These are phyloP conservation scores for Populus tomentosa DNA, from an alignment of 441 rosid species.

Conservation along the genomic window DNA sequence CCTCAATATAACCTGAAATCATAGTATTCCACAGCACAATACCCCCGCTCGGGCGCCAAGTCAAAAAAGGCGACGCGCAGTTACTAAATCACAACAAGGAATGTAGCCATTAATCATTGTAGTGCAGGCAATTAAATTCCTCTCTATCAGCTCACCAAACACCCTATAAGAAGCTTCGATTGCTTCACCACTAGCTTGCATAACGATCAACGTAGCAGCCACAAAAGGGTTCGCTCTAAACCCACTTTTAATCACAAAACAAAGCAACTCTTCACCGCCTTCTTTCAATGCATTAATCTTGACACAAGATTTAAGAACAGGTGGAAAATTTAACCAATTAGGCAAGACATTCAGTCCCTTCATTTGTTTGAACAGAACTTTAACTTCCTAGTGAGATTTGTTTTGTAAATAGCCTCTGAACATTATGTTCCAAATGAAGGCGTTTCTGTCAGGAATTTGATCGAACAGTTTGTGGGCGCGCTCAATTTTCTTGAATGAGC, in stretches of 20 bases:
- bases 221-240: conserved; percentile 40
- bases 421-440: conserved; percentile 49
- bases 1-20: conserved; percentile 50
- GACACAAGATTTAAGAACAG: conserved; percentile 47
- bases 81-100: conserved; percentile 36
- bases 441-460: conserved; percentile 39
- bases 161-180: conserved; percentile 44
- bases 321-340: conserved; percentile 57
- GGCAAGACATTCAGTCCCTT: conserved; percentile 37
- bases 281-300: conserved; percentile 38
- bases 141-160: conserved; percentile 52
- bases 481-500: conserved; percentile 23
- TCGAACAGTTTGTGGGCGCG: conserved; percentile 61
- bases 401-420: conserved; percentile 42
- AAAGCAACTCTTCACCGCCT: conserved; percentile 54
- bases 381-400: conserved; percentile 28
- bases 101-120: conserved; percentile 48
- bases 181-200: conserved; percentile 42
- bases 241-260: conserved; percentile 50
- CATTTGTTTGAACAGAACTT: conserved; percentile 41
- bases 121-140: conserved; percentile 68
- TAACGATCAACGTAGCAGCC: conserved; percentile 51
- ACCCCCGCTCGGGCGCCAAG: conserved; percentile 63
- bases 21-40: conserved; percentile 63
- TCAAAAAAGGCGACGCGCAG: conserved; percentile 54